Percentiles rank a stretch among this genome's conserved stretches.
Conservation (phyloP, 2,329 filamentous ascomycete species). For the Neoarthrinium moseri region DNA sequence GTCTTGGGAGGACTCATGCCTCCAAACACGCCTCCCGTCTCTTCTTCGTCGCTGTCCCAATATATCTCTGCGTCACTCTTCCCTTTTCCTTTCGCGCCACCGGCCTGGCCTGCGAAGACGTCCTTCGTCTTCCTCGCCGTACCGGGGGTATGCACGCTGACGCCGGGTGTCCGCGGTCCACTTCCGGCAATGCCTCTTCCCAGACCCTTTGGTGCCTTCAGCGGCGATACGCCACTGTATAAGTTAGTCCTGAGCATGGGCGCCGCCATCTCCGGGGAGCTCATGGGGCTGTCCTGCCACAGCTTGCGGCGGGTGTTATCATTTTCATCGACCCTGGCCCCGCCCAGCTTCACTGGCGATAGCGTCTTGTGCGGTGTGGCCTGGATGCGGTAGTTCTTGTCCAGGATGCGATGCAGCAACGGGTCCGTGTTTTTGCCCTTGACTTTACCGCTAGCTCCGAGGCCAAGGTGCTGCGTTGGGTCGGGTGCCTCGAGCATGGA, state of each 20-base stretch:
- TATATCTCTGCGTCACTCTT: constrained; percentile 50
- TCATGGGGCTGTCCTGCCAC: constrained; percentile 62
- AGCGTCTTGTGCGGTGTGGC: constrained; percentile 74
- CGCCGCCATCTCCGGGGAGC: constrained; percentile 74
- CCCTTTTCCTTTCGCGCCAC: constrained; percentile 22
- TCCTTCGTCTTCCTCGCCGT: constrained; percentile 50
- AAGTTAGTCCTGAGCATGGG: constrained; percentile 83
- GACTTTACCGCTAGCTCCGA: constrained; percentile 18
- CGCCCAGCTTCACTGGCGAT: constrained; percentile 26
- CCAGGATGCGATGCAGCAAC: constrained; percentile 84
- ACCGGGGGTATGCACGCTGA: constrained; percentile 80
- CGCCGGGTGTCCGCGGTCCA: constrained; percentile 71
- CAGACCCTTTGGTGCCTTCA: constrained; percentile 43
- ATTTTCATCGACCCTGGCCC: constrained; percentile 22
- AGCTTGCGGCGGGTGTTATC: constrained; percentile 32
- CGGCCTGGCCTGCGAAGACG: constrained; percentile 36
- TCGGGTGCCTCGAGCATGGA: constrained; percentile 45
- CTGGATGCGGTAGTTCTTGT: constrained; percentile 93
- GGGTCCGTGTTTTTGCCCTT: constrained; percentile 60
- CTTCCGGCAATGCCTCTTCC: constrained; percentile 36
- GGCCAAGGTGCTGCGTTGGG: constrained; percentile 18
- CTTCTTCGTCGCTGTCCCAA: constrained; percentile 71
- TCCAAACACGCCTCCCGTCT: constrained; percentile 56
- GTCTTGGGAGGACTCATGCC: constrained; percentile 92
- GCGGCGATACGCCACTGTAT: constrained; percentile 67